Conservation (phyloP, 2,329 filamentous ascomycete genomes). For the Leptodontidium sp. region DNA sequence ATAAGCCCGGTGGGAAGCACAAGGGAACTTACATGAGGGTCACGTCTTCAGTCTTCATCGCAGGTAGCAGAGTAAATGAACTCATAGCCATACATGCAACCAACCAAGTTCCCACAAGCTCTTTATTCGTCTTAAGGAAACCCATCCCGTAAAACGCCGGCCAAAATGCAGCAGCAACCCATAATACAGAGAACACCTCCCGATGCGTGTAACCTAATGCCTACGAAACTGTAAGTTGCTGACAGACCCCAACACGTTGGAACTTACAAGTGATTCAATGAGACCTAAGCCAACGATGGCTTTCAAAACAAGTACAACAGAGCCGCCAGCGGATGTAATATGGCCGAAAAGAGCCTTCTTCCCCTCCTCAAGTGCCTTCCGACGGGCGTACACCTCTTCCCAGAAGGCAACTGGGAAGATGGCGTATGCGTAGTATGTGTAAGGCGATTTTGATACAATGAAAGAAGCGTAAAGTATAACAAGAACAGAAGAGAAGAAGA, state of each 20-base stretch:
- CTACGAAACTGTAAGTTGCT: constrained; percentile 53
- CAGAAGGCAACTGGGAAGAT: constrained; percentile 95
- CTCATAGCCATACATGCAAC: constrained; percentile 85
- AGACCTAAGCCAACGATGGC: constrained; percentile 73
- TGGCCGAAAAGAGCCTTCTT: constrained; percentile 73
- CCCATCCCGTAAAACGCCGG: constrained; percentile 75
- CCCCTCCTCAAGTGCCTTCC: constrained; percentile 73
- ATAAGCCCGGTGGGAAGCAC: not conserved
- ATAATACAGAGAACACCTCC: constrained; percentile 84
- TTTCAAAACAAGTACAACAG: constrained; percentile 69
- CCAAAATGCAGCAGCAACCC: constrained; percentile 79
- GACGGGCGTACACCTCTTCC: constrained; percentile 89
- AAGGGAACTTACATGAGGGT: constrained; percentile 69
- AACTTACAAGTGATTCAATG: constrained; percentile 77
- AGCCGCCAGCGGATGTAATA: constrained; percentile 65
- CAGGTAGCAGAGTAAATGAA: constrained; percentile 86
- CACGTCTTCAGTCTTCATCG: constrained; percentile 82
- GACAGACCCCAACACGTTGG: not conserved
- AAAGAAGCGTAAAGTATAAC: constrained; percentile 81
- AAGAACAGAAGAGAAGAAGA: constrained; percentile 80
- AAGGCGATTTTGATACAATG: constrained; percentile 78
- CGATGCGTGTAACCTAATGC: constrained; percentile 92
- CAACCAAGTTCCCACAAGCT: constrained; percentile 75
- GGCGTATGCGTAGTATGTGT: constrained; percentile 89
- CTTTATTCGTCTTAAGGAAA: constrained; percentile 73